Percentiles rank a stretch among this genome's conserved stretches.
Conservation (phyloP, 2,329 filamentous ascomycete species). For the Acrocalymma vagum region DNA sequence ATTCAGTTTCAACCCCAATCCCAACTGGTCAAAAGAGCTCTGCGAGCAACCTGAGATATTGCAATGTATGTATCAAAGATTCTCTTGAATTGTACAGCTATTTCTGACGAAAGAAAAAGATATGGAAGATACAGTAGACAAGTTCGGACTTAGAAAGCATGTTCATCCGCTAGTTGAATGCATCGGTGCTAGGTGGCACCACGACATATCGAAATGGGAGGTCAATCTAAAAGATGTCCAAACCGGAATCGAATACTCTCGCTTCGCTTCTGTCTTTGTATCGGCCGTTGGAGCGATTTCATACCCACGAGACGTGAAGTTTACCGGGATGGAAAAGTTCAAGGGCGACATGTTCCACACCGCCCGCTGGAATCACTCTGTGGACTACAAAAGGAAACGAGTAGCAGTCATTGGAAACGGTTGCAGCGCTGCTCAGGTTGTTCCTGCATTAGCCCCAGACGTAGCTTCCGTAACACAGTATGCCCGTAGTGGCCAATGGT, state of each 20-base stretch:
- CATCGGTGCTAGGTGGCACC: slow-evolving; percentile 55
- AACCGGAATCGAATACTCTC: slow-evolving; percentile 44
- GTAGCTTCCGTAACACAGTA: slow-evolving; percentile 49
- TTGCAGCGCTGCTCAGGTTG: slow-evolving; percentile 51
- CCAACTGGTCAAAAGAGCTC: slow-evolving; percentile 55
- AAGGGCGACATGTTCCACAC: slow-evolving; percentile 51
- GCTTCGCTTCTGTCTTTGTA: slow-evolving; percentile 49
- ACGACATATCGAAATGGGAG: slow-evolving; percentile 55
- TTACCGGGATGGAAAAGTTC: slow-evolving; percentile 51
- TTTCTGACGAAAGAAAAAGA: slow-evolving; percentile 24
- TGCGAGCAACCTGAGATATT: slow-evolving; percentile 53
- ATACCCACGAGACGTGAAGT: slow-evolving; percentile 33
- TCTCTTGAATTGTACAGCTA: neutral
- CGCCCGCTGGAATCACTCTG: slow-evolving; percentile 52
- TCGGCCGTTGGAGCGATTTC: slow-evolving; percentile 51
- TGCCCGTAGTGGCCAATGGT: slow-evolving; percentile 38
- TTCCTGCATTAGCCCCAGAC: slow-evolving; percentile 48
- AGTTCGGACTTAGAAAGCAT: slow-evolving; percentile 57
- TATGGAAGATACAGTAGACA: slow-evolving; percentile 56
- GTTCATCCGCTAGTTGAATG: slow-evolving; percentile 59
- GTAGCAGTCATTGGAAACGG: slow-evolving; percentile 54
- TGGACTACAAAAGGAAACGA: slow-evolving; percentile 45
- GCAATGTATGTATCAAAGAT: slow-evolving; percentile 43
- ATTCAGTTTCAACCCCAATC: slow-evolving; percentile 51
- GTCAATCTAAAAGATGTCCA: slow-evolving; percentile 52